Conservation (phyloP, 306 rosid species). For the Castanopsis chinensis region DNA sequence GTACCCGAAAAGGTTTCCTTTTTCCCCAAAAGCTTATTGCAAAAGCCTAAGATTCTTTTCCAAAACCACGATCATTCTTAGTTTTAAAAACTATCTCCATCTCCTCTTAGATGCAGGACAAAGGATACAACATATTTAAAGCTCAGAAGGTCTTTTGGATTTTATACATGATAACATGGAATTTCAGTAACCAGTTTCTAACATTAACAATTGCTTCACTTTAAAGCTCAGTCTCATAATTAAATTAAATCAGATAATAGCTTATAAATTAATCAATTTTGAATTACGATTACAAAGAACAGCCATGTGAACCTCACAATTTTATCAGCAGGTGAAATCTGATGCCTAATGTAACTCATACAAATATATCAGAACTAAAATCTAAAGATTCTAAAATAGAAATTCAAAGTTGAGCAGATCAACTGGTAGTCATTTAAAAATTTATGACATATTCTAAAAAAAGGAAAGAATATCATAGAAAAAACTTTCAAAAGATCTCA, state of each 20-base stretch:
- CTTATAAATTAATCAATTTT: background rate
- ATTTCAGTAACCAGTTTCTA: background rate
- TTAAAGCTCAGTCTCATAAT: background rate
- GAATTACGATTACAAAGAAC: background rate
- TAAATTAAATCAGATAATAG: background rate
- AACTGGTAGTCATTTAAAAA: background rate
- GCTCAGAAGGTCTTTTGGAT: background rate
- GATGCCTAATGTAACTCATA: background rate
- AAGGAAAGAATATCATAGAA: background rate
- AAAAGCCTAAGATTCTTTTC: background rate
- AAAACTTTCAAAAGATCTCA: background rate
- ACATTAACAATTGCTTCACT: background rate
- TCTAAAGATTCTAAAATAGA: background rate
- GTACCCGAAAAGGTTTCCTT: background rate
- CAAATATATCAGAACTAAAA: background rate
- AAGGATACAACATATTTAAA: background rate
- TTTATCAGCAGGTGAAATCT: background rate
- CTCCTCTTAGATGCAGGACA: background rate
- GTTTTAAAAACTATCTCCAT: background rate
- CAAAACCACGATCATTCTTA: background rate
- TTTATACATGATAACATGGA: background rate
- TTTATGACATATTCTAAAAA: background rate
- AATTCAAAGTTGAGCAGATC: background rate
- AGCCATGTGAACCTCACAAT: background rate
- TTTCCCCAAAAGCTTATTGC: background rate